Conservation (phyloP, 2,329 filamentous ascomycete species). For the Pestalotiopsis sp. region DNA sequence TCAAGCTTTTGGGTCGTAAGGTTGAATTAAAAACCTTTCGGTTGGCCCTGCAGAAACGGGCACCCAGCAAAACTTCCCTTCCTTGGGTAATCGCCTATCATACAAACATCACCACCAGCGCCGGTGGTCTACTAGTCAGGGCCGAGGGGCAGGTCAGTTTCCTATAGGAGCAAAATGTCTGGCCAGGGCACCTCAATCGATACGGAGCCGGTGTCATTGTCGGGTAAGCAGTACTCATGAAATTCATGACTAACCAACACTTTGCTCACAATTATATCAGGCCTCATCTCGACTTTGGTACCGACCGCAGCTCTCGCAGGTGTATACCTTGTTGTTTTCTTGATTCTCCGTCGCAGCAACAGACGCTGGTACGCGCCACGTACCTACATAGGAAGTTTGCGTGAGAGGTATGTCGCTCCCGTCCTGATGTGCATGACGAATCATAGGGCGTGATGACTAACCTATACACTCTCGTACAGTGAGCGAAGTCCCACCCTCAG, state of each 20-base stretch:
- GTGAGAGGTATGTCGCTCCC: slow-evolving; percentile 36
- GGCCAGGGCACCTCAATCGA: slow-evolving; percentile 15
- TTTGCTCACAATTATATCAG: slow-evolving; percentile 23
- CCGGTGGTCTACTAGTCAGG: background rate
- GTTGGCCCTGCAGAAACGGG: background rate
- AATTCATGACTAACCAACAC: background rate
- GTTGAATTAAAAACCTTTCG: background rate
- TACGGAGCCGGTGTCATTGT: slow-evolving; percentile 21
- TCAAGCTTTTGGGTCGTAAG: background rate
- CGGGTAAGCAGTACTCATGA: slow-evolving; percentile 21
- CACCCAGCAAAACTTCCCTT: background rate
- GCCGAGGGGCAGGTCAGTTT: background rate
- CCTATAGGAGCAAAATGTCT: background rate
- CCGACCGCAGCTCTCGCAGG: slow-evolving; percentile 40
- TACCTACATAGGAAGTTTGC: slow-evolving; percentile 51
- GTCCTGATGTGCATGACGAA: slow-evolving; percentile 17
- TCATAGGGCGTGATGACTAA: slow-evolving; percentile 8
- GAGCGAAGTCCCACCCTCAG: slow-evolving; percentile 63
- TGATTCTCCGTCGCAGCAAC: slow-evolving; percentile 46
- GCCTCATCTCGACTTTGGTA: slow-evolving; percentile 44
- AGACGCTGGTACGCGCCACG: slow-evolving; percentile 52
- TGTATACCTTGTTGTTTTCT: slow-evolving; percentile 46
- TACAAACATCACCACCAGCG: background rate
- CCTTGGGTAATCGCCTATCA: background rate
- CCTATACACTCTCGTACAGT: slow-evolving; percentile 29